Evolutionary conservation across 768 basidiomycete species (phyloP), one percentile per base, ranked within the genome.

Genomic region (Termitomyces sp.): DNA sequence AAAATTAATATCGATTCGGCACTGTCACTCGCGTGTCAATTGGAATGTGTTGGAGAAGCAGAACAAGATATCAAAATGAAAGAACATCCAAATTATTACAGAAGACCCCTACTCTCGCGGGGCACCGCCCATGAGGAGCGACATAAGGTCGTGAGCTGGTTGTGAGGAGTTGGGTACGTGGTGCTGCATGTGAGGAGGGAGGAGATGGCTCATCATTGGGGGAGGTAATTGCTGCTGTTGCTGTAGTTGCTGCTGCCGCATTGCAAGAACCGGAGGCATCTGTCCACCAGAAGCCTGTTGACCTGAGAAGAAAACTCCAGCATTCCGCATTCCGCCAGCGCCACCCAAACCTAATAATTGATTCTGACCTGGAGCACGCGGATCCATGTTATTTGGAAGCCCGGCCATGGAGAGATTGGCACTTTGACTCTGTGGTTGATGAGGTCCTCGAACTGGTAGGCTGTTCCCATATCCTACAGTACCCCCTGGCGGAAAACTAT

Each of bases 141-240:
- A 84, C 86, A 93, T 92, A 63, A 93, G 73, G 67, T 93, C 90
- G 60, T 88, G 86, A 45, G 83, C 73, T 35, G 83, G 80, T 64
- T 83, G 84, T 59, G 74, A 58, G 13, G 57, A 82, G 66, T 74
- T 80, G 22, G 75, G 70, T 30, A 77, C 77, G 30, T 56, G 55
- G 14, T 84, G 85, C 63, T 84, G 87, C 53, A 86, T 74, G 60
- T 88, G 85, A 53, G 81, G 80, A 13, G 79, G 78, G 60, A 83
- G 63, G 55, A 77, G 68, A 62, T 77, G 80, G 13, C 69, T 66
- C 59, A 78, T 68, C 71, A 82, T 70, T 57, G 84, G 84, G 13
- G 84, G 82, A 50, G 79, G 83, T 24, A 85, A 68, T 60, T 84
- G 84, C 53, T 81, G 69, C 59, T 84, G 84, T 54, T 81, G 83